Base-by-base conservation (phyloP, 805 yeast genomes). In the Candida railenensis region DNA sequence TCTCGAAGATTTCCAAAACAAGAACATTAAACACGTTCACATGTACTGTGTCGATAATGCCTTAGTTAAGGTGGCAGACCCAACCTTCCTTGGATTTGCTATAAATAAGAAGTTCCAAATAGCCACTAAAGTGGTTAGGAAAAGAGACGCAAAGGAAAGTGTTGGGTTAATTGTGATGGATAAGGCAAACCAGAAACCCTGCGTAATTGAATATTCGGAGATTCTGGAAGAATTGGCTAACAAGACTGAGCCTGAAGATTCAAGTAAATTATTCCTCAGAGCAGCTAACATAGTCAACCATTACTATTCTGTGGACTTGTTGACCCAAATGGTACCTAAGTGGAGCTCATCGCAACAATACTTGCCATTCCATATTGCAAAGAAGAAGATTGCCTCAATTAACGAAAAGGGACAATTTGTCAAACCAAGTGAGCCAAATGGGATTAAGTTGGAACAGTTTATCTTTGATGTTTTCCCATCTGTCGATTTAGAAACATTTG, bases 261-360 rank as follows among this genome's bases (percentile, higher is more conserved):
- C 54, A 4, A 43, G 56, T 40, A 72, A 84, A 50, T 75, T 94
- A 48, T 78, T 78, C 53, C 78, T 89, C 55, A 80, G 98, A 55
- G 97, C 98, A 3, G 99, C 97, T 21, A 94, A 94, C 67, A 94
- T 94, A 53, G 99, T 94, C 46, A 94, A 94, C 64, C 99, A 94
- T 67, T 94, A 91, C 67, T 94, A 92, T 67, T 84, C 91, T 3
- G 88, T 88, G 40, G 85, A 78, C n/a, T 79, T 90, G 57, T 71
- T 94, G 57, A 65, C 68, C 22, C 53, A 68, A 28, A 73, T 73
- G 67, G 73, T 90, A 49, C 84, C 86, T 3, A 60, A 71, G 22
- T 91, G 97, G 97, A 77, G 81, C 52, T 63, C 78, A 3, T 78
- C 85, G 28, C 82, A 81, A 58, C 71, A 76, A 53, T 73, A 66